Base-by-base conservation (phyloP, 495 filamentous ascomycete genomes). In the Beverwykella pulmonaria region DNA sequence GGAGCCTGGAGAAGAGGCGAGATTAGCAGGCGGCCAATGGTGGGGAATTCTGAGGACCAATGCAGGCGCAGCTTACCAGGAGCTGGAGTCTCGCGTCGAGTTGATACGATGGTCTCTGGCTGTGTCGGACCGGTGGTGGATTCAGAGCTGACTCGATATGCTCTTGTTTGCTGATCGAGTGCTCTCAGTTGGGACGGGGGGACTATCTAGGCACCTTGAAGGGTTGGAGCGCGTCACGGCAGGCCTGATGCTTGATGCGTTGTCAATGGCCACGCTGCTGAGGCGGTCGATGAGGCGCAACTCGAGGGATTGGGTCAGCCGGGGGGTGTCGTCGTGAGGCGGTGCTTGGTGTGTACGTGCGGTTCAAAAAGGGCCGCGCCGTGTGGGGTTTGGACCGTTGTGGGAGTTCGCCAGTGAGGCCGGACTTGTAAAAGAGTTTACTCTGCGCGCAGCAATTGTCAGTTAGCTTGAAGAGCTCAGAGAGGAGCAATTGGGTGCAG, bases 251-350 rank as follows among this genome's bases (percentile, higher is more conserved):
- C 63, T 71, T 61, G 69, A 72, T 72, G 70, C 56, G 70, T 69
- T 72, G 70, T 69, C 70, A 72, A 69, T 72, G 70, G 70, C 70
- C 65, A 69, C 61, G 66, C 65, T 69, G 62, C 53, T 63, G 65
- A 72, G 65, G 61, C 70, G 70, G 39, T 15, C 12, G 8, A 1
- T 53, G 60, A 68, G 65, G 53, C 59, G 66, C 60, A 53, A 53
- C 32, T 34, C 48, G 9, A 14, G 46, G 15, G 48, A 65, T 62
- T 67, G 57, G 62, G 46, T 44, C 46, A 34, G 61, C 53, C 17
- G 47, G 30, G 47, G 30, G 47, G 22, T 44, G 12, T 5, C 5
- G 32, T 34, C 32, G 54, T 66, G 64, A 56, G 69, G 69, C 69
- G 69, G 65, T 68, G 69, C 67, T 47, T 39, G 26, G 17, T 53